Evolutionary conservation across 1,284 basidiomycete genomes (phyloP), one percentile per base, ranked within the genome.

Genomic region (Pterula multifida): DNA sequence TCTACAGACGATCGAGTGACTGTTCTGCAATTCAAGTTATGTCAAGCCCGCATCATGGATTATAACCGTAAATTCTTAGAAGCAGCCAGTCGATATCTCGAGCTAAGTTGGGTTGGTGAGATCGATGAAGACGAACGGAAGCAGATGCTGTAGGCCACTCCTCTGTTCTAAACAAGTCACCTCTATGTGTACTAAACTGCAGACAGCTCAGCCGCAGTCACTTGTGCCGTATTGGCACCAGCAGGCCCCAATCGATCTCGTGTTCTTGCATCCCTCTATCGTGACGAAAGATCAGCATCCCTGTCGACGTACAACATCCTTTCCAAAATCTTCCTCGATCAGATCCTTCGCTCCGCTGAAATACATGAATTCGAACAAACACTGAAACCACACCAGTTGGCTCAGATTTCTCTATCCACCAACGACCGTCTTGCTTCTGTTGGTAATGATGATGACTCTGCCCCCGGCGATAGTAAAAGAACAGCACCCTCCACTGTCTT

Each of bases 271-370:
- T 85, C 91, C 22, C 76, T 98, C 49, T 94, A 91, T 63, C 79
- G 95, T 46, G 96, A 99, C 65, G 94, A 98, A 61, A 84, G 96
- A 28, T 84, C 90, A 0, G 60, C 73, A 12, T 78, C 87, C 19
- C 77, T 93, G 12, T 78, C 85, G 12, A 85, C 90, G 23, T 85
- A 85, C 64, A 90, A 86, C 59, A 93, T 98, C 64, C 79, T 99
- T 23, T 84, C 85, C 49, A 97, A 97, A 61, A 97, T 98, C 88
- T 93, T 97, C 66, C 81, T 96, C 56, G 94, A 97, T 61, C 93
- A 93, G 56, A 96, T 98, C 60, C 79, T 99, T 42, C 85, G 91
- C 45, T 76, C 90, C 0, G 74, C 79, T 49, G 94, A 98, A 68
- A 79, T 98, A 52, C 81, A 86, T 59, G 84, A 85, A 51, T 98